Evolutionary conservation across 202 grass and related monocot genomes (phyloP), one percentile per base, ranked within the genome.

Genomic region (Dendrocalamus latiflorus): DNA sequence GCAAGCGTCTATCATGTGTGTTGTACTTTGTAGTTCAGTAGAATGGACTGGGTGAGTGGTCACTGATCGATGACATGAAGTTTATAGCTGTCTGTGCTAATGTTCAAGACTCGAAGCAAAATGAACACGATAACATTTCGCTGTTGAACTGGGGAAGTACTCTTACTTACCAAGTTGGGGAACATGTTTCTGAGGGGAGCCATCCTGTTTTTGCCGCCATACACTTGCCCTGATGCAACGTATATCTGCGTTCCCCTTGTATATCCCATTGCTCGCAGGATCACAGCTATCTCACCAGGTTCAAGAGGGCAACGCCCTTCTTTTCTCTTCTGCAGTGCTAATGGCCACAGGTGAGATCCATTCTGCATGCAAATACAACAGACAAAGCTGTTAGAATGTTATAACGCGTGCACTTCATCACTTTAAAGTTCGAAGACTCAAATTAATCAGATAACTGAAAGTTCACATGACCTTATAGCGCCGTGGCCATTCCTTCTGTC

Each of bases 161-260:
- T 80, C 78, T 3, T 6, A 33, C 56, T 84, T 79, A 94, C 95
- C 86, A 94, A 77, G 83, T 98, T 98, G n/a, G 95, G 92, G 82
- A 98, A 98, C 95, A 98, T 98, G 81, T 98, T 94, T 74, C 80
- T 91, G 37, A 98, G 90, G 39, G 95, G 95, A 84, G 92, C 90
- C 92, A 98, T 91, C 76, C 92, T 74, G 68, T 98, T 98, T 56
- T 98, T 91, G 61, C 95, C 95, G 6, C 95, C 95, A 55, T 98
- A 94, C 9, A 98, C 92, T 84, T 94, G 95, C 68, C 95, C 95
- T 37, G 92, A 94, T 36, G 92, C 95, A 37, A 94, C 92, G 22
- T 98, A 98, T 65, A 98, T 98, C 76, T 98, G 92, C 1, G 95
- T 98, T 47, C 83, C 90, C 80, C 88, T 91, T 25, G 92, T 88